Conservation (phyloP, 352 stramenopile genomes). For the Phytophthora pinifolia region DNA sequence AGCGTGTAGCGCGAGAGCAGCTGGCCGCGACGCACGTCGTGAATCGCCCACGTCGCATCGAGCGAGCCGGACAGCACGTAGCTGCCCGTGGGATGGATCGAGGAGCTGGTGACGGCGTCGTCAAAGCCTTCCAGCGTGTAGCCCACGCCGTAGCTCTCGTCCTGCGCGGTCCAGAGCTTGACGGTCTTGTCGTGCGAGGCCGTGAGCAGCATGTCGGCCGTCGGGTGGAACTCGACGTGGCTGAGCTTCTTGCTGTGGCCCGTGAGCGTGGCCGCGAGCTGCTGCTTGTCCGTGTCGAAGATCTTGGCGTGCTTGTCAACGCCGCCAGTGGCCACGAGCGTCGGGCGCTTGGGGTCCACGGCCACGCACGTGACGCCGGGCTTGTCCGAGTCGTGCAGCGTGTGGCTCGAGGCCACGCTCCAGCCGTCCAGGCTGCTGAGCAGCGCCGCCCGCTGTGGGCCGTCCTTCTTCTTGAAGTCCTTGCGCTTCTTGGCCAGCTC, state of each 20-base stretch:
- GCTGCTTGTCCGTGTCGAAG: constrained; percentile 71
- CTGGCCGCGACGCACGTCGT: constrained; percentile 70
- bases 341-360: constrained; percentile 53
- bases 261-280: constrained; percentile 72
- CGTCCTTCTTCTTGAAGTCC: constrained; percentile 75
- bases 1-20: constrained; percentile 50
- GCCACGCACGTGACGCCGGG: constrained; percentile 61
- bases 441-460: constrained; percentile 40
- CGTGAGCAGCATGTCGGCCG: constrained; percentile 66
- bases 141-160: constrained; percentile 49
- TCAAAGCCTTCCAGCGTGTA: constrained; percentile 66
- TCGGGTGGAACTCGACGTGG: constrained; percentile 74
- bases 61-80: constrained; percentile 78
- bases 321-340: constrained; percentile 65
- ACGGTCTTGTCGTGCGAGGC: constrained; percentile 79
- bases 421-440: constrained; percentile 35
- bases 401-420: constrained; percentile 54
- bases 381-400: constrained; percentile 73
- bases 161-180: constrained; percentile 68
- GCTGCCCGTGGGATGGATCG: constrained; percentile 82
- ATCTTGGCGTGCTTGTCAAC: constrained; percentile 86
- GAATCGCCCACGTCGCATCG: constrained; percentile 85
- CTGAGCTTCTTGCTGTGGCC: constrained; percentile 89
- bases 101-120: constrained; percentile 58
- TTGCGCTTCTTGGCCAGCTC: constrained; percentile 69